These are phyloP conservation scores for Solanum sejunctum DNA, from an alignment of 257 asterid species.

Conservation along the genomic window DNA sequence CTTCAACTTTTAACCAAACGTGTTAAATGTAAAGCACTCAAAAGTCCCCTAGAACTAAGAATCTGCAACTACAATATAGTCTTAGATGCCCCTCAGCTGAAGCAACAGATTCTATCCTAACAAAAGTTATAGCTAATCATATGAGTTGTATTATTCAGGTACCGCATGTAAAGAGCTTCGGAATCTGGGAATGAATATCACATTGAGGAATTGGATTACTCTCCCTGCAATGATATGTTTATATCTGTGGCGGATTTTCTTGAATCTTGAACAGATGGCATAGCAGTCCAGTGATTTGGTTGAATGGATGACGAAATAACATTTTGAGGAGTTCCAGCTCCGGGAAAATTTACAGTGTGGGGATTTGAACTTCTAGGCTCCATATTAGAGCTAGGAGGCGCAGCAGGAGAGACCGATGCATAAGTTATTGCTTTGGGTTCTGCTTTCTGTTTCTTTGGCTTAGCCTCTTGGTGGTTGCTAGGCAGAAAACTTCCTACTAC, in stretches of 20 bases:
- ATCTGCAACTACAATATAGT: background rate
- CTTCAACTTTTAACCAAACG: background rate
- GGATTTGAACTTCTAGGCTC: conserved; percentile 20
- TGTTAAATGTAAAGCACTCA: background rate
- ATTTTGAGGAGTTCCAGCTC: conserved; percentile 9
- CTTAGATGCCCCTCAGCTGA: background rate
- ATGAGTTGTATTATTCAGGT: background rate
- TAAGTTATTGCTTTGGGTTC: conserved; percentile 6
- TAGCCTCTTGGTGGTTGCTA: conserved; percentile 36
- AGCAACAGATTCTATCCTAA: background rate
- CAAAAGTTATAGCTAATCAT: background rate
- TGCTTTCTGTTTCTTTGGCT: conserved; percentile 54
- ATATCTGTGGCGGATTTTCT: conserved; percentile 52
- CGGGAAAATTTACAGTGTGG: conserved; percentile 5
- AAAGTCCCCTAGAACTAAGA: background rate
- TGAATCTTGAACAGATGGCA: conserved; percentile 28
- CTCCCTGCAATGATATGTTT: conserved; percentile 56
- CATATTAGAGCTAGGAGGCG: conserved; percentile 12
- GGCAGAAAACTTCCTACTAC: conserved; percentile 76
- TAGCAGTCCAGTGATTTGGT: conserved; percentile 26
- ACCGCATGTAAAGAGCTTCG: background rate
- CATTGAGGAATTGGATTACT: background rate
- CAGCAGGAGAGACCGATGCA: conserved; percentile 12
- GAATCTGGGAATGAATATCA: background rate
- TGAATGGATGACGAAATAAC: conserved; percentile 22